Percentiles rank a stretch among this genome's conserved stretches.
phyloP scores from a whole-genome alignment of 2,329 filamentous ascomycete species.

The Dryadomyces quercivorus region DNA sequence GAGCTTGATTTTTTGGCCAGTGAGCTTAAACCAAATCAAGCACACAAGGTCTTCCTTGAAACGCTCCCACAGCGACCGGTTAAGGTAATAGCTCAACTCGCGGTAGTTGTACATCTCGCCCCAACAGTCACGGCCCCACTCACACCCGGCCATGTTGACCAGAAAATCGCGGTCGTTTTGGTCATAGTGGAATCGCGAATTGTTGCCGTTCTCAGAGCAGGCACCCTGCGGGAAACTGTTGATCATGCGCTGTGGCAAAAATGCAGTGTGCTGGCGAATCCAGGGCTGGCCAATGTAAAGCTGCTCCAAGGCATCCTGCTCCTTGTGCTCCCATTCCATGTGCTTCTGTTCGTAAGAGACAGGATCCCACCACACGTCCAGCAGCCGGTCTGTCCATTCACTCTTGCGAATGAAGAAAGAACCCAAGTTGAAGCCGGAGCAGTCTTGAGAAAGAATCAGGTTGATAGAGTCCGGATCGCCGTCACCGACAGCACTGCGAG shows the following conservation, averaged over 20 bases:
- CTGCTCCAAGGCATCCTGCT: conserved; percentile 90
- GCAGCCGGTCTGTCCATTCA: conserved; percentile 77
- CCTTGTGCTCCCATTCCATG: conserved; percentile 98
- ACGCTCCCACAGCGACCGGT: conserved; percentile 68
- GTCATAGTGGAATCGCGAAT: conserved; percentile 74
- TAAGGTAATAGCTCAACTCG: conserved; percentile 80
- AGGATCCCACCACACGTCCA: conserved; percentile 98
- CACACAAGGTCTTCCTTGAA: conserved; percentile 57
- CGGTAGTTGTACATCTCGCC: conserved; percentile 94
- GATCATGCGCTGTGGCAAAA: conserved; percentile 81
- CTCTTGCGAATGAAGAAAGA: conserved; percentile 86
- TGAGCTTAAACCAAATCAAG: conserved; percentile 50
- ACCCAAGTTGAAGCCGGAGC: conserved; percentile 88
- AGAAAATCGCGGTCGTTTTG: conserved; percentile 79
- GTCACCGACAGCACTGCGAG: conserved; percentile 65
- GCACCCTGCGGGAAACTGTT: conserved; percentile 91
- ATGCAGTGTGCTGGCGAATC: conserved; percentile 79
- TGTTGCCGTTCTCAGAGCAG: conserved; percentile 65
- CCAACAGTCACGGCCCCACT: conserved; percentile 97
- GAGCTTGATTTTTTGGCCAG: conserved; percentile 47
- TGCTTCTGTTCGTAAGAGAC: conserved; percentile 96
- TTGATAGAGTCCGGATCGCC: conserved; percentile 69
- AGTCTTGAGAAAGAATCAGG: conserved; percentile 84
- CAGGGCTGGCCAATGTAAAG: conserved; percentile 86
- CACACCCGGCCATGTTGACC: conserved; percentile 97